A percentile compares a stretch with the other conserved stretches of the same genome.
Conservation (phyloP, 2,329 filamentous ascomycete species). For the Neocucurbitaria cava region DNA sequence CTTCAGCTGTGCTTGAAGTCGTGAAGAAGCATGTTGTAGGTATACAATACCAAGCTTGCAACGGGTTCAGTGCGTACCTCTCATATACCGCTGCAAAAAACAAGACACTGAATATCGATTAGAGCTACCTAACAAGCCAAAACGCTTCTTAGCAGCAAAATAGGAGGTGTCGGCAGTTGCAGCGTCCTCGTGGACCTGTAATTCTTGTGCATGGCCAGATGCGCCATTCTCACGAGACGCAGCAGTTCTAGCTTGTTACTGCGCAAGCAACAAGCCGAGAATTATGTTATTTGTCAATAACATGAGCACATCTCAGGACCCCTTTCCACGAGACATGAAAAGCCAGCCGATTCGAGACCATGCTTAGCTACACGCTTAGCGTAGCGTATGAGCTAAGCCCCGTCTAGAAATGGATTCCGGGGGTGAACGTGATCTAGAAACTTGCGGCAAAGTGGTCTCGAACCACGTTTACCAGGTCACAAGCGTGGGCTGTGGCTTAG, state of each 20-base stretch:
- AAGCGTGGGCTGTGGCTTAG: too few species aligned
- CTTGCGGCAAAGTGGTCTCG: slow-evolving; percentile 5
- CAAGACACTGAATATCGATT: slow-evolving; percentile 6
- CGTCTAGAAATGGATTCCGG: slow-evolving; percentile 6
- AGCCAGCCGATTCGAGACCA: slow-evolving; percentile 6
- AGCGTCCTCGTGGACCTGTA: not conserved
- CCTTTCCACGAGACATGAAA: slow-evolving; percentile 10
- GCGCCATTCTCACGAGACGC: not conserved
- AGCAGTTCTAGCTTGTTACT: slow-evolving; percentile 9
- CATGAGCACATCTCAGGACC: not conserved
- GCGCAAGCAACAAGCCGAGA: slow-evolving; percentile 9
- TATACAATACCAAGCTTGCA: slow-evolving; percentile 10
- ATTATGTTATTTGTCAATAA: not conserved
- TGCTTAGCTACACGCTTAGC: slow-evolving; percentile 8
- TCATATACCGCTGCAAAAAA: slow-evolving; percentile 10
- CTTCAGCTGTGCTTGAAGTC: slow-evolving; percentile 7
- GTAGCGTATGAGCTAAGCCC: slow-evolving; percentile 2
- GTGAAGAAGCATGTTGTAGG: slow-evolving; percentile 3
- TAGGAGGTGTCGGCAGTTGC: slow-evolving; percentile 5
- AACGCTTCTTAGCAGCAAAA: slow-evolving; percentile 6
- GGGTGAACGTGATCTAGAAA: slow-evolving; percentile 7
- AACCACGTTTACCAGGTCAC: too few species aligned
- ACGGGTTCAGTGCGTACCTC: slow-evolving; percentile 4
- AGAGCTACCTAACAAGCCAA: slow-evolving; percentile 1
- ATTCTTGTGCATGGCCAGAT: not conserved